Conservation (phyloP, 1,284 basidiomycete genomes). For the Neonothopanus nambi region DNA sequence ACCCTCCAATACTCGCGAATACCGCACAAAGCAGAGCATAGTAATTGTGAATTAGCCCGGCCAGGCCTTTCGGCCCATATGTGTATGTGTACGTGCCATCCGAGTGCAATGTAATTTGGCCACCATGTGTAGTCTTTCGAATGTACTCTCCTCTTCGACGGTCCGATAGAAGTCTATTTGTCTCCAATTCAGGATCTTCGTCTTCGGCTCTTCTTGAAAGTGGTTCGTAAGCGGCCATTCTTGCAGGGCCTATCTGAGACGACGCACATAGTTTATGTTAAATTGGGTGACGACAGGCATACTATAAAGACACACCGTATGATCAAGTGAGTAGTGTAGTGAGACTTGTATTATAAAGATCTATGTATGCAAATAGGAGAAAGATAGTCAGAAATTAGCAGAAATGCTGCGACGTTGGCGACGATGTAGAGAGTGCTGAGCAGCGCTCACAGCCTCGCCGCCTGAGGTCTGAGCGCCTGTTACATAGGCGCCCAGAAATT, state of each 20-base stretch:
- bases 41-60: constrained; percentile 62
- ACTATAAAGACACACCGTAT: too few species aligned
- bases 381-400: too few species aligned
- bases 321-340: too few species aligned
- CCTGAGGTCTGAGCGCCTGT: too few species aligned
- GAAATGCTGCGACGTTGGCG: too few species aligned
- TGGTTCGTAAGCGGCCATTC: background rate
- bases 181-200: background rate
- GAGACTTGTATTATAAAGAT: too few species aligned
- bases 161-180: background rate
- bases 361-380: too few species aligned
- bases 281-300: too few species aligned
- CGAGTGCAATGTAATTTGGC: constrained; percentile 33
- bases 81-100: constrained; percentile 58
- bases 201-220: background rate
- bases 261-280: background rate
- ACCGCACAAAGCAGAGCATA: constrained; percentile 64
- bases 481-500: too few species aligned
- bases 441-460: too few species aligned
- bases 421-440: too few species aligned
- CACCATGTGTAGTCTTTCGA: constrained; percentile 2
- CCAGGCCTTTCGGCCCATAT: constrained; percentile 66
- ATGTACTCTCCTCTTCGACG: background rate
- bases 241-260: background rate
- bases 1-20: constrained; percentile 75